These are phyloP conservation scores for Circinella minor DNA, from an alignment of 371 early-diverging fungal species.

Conservation along the genomic window DNA sequence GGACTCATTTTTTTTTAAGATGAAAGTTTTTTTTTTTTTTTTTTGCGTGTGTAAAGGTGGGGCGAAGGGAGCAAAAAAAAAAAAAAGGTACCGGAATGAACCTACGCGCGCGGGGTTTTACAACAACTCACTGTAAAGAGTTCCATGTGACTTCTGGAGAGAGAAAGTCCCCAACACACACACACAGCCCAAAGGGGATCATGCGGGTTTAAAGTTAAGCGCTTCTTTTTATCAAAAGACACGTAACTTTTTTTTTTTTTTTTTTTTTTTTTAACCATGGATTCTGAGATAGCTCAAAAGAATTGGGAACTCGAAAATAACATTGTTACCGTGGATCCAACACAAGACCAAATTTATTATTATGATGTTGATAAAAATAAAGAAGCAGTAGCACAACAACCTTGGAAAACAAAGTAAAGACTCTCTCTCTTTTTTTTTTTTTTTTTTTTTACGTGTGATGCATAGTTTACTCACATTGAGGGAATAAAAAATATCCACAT, in stretches of 20 bases:
- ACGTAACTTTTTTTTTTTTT: not conserved
- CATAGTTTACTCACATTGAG: not conserved
- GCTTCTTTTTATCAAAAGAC: too few relatives aligned
- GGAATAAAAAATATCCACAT: too few relatives aligned
- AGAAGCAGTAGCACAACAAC: conserved; percentile 64
- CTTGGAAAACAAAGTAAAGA: conserved; percentile 83
- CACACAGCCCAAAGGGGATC: too few relatives aligned
- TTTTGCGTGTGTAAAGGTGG: too few relatives aligned
- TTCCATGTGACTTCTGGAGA: not conserved
- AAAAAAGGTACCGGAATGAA: not conserved
- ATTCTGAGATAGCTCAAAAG: conserved; percentile 64
- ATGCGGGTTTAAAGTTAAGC: too few relatives aligned
- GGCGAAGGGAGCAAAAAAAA: not conserved
- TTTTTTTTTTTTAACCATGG: conserved; percentile 3
- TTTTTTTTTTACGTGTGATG: not conserved
- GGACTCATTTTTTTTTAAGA: conserved; percentile 15
- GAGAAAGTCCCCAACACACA: too few relatives aligned
- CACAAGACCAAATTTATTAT: conserved; percentile 75
- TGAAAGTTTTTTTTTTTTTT: not conserved
- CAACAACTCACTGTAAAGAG: too few relatives aligned
- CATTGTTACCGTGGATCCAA: conserved; percentile 70
- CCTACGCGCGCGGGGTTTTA: not conserved
- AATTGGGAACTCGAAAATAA: conserved; percentile 89
- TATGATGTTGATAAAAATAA: conserved; percentile 77
- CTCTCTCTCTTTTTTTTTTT: not conserved